Evolutionary conservation across 2,329 filamentous ascomycete species (phyloP).

Genomic region (Pyricularia sp.): DNA sequence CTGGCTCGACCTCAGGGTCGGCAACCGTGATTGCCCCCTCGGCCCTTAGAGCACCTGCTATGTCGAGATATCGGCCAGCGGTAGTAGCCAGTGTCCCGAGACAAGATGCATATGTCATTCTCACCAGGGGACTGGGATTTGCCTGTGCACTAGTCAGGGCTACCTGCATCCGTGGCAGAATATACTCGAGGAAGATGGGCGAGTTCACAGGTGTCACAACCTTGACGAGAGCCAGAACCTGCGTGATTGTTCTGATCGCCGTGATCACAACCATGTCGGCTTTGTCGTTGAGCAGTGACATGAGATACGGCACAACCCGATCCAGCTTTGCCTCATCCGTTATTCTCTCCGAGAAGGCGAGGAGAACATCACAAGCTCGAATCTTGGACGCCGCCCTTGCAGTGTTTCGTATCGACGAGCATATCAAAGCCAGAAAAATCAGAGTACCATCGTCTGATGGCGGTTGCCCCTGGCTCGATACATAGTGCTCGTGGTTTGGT

Average conservation of each 20-base stretch:
- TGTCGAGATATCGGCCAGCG: constrained; percentile 73
- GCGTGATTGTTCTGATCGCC: constrained; percentile 74
- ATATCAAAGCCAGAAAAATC: constrained; percentile 80
- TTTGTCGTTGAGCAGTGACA: constrained; percentile 68
- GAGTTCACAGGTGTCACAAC: constrained; percentile 73
- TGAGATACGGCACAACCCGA: constrained; percentile 79
- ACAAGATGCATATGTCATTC: constrained; percentile 87
- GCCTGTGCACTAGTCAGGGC: constrained; percentile 32
- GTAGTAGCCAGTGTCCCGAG: constrained; percentile 79
- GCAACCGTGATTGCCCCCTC: constrained; percentile 68
- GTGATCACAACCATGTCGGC: constrained; percentile 76
- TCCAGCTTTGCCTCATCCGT: constrained; percentile 96
- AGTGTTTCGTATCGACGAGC: constrained; percentile 79
- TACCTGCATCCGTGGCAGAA: constrained; percentile 49
- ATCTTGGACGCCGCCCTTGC: constrained; percentile 78
- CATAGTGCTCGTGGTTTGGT: constrained; percentile 66
- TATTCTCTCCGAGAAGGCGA: constrained; percentile 81
- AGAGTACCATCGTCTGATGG: constrained; percentile 77
- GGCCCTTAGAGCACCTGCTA: constrained; percentile 71
- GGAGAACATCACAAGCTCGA: constrained; percentile 76
- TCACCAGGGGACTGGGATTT: constrained; percentile 55
- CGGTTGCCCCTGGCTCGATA: constrained; percentile 45
- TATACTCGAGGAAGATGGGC: constrained; percentile 55
- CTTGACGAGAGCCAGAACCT: constrained; percentile 73
- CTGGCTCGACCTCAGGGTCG: constrained; percentile 69